A percentile compares a stretch with the other conserved stretches of the same genome.
Conservation (phyloP, 768 basidiomycete genomes). For the Russula sp. region DNA sequence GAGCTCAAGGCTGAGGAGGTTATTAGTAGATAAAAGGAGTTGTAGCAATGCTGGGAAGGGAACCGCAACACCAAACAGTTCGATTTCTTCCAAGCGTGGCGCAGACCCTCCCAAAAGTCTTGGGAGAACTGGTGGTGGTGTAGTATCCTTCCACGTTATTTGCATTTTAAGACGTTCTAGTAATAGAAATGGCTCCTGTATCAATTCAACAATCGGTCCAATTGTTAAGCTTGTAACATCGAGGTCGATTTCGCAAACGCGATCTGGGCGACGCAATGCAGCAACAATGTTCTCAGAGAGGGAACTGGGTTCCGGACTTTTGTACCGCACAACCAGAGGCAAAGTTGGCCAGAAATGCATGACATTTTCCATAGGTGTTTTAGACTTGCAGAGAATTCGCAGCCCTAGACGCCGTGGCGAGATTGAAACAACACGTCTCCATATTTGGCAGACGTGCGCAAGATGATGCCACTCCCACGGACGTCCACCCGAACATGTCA, state of each 20-base stretch:
- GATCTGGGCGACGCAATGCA: background rate
- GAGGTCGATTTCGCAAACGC: background rate
- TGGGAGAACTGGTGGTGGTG: conserved; percentile 28
- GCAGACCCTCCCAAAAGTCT: background rate
- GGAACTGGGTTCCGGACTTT: background rate
- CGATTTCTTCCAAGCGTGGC: background rate
- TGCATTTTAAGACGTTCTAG: conserved; percentile 5
- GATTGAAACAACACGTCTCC: background rate
- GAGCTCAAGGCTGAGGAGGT: background rate
- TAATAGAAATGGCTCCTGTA: conserved; percentile 23
- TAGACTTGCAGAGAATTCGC: no score
- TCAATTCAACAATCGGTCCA: conserved; percentile 24
- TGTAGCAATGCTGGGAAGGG: background rate
- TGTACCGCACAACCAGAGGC: background rate
- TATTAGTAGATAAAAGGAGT: background rate
- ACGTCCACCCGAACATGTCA: no score
- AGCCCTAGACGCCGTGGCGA: background rate
- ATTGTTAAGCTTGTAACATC: background rate
- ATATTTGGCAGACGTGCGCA: background rate
- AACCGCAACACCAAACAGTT: background rate
- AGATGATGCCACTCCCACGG: no score
- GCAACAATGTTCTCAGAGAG: background rate
- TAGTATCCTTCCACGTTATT: conserved; percentile 29
- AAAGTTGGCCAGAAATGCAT: background rate
- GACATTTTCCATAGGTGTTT: background rate